Evolutionary conservation across 139 green algal species (phyloP), one percentile per base, ranked within the genome.

Genomic region (Eudorina sp.): DNA sequence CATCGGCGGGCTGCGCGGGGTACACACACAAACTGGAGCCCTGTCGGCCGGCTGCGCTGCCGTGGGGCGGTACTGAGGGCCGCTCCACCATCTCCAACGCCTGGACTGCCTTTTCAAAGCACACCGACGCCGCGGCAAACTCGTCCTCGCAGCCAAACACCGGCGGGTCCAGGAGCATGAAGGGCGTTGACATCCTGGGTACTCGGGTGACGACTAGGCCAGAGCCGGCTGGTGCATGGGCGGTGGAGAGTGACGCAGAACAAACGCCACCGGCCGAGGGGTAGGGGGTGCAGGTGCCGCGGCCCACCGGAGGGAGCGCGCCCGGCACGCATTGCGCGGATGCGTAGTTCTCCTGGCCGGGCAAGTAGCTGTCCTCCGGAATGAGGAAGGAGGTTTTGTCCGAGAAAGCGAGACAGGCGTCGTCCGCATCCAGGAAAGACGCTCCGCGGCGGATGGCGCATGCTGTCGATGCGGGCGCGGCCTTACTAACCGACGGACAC

Each of bases 61-160:
- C 29, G 31, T n/a, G 29, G 68, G 19, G 68, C 68, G 25, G 31
- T 6, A 13, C 68, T 51, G 31, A 48, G 16, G 40, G 48, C 23
- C 64, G 81, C n/a, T 87, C 64, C 8, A 88, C 82, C 66, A 79
- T 70, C 21, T 78, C 82, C 8, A 88, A 46, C 23, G 64, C 64
- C 82, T 80, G 66, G 34, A 53, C 64, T 0, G 82, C 82, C 48
- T 80, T 88, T 46, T 88, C 82, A 27, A 88, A 88, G 66, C 82
- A 88, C 1, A 53, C 19, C 8, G 34, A 69, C 23, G 82, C 64
- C 0, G 46, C 64, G 2, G 43, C 46, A 25, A 69, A 68, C 45
- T 80, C 64, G n/a, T 87, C 81, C 7, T 72, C 53, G 2, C 53
- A 53, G n/a, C 40, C 40, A 2, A 53, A 53, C 4, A 70, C 19